Percentiles rank a stretch among this genome's conserved stretches.
Evolutionary conservation across 106 monocot species (phyloP).

Genomic region (Triglochin maritima): DNA sequence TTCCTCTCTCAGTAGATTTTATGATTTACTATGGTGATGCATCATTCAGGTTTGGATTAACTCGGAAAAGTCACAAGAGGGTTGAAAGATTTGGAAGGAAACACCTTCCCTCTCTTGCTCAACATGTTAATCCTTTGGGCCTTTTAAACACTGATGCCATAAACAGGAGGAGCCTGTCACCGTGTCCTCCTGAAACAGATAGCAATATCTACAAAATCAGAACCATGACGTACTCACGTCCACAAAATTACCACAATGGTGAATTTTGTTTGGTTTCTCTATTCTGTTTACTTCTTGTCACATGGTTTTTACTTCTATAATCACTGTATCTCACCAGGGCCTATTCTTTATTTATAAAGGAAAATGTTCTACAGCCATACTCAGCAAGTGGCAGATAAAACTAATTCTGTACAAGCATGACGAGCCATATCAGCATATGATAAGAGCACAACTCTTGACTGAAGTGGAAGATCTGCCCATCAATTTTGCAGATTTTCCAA

Average conservation of each 20-base stretch:
- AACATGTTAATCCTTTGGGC: background rate
- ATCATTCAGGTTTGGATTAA: conserved; percentile 1
- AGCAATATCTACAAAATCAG: conserved; percentile 40
- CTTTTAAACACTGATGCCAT: conserved; percentile 3
- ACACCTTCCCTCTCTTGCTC: background rate
- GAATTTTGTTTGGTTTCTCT: conserved; percentile 1
- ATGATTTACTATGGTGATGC: background rate
- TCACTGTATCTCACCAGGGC: background rate
- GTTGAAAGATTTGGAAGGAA: background rate
- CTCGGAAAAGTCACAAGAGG: background rate
- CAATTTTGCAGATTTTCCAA: conserved; percentile 2
- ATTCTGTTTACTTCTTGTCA: conserved; percentile 16
- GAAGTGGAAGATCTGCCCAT: background rate
- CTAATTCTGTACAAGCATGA: background rate
- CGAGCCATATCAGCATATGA: background rate
- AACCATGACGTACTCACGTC: conserved; percentile 25
- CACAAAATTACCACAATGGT: background rate
- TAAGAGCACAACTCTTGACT: background rate
- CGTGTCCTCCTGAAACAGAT: conserved; percentile 38
- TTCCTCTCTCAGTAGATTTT: background rate
- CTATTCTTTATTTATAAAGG: background rate
- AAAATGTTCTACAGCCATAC: background rate
- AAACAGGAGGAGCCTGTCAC: conserved; percentile 38
- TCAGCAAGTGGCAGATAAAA: background rate
- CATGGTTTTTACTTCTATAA: background rate